Evolutionary conservation across 331 rosid species (phyloP).

Genomic region (Malus hybrid): DNA sequence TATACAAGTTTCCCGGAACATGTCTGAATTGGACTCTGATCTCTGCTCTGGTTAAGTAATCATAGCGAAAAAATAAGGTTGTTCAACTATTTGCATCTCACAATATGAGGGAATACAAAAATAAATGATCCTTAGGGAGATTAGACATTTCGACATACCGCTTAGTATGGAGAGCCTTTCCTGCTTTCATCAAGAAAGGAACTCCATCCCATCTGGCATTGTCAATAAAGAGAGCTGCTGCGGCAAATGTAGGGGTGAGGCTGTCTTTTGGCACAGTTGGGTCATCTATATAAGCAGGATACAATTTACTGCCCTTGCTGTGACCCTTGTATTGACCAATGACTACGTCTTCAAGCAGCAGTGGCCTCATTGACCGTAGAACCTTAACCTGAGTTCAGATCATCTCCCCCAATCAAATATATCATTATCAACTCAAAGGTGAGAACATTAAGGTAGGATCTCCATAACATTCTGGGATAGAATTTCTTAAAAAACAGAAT

Average conservation of each 20-base stretch:
- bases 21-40: constrained; percentile 96
- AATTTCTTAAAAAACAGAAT: neutral
- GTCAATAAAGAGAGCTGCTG: constrained; percentile 80
- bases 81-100: constrained; percentile 8
- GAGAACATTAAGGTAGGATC: neutral
- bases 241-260: constrained; percentile 94
- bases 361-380: constrained; percentile 78
- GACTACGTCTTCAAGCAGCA: constrained; percentile 77
- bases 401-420: constrained; percentile 13
- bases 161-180: constrained; percentile 94
- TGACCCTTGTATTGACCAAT: constrained; percentile 94
- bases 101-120: constrained; percentile 1
- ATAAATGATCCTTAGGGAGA: neutral
- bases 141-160: constrained; percentile 30
- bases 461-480: neutral
- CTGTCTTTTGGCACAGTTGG: constrained; percentile 85
- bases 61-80: constrained; percentile 8
- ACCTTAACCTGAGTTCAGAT: constrained; percentile 78
- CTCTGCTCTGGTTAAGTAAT: constrained; percentile 66
- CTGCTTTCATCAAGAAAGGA: constrained; percentile 97
- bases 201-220: constrained; percentile 99
- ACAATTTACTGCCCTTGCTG: constrained; percentile 63
- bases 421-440: constrained; percentile 3
- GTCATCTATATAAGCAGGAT: constrained; percentile 76
- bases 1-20: constrained; percentile 94